phyloP scores from a whole-genome alignment of 2,329 filamentous ascomycete genomes.

The Fulvia fulva region DNA sequence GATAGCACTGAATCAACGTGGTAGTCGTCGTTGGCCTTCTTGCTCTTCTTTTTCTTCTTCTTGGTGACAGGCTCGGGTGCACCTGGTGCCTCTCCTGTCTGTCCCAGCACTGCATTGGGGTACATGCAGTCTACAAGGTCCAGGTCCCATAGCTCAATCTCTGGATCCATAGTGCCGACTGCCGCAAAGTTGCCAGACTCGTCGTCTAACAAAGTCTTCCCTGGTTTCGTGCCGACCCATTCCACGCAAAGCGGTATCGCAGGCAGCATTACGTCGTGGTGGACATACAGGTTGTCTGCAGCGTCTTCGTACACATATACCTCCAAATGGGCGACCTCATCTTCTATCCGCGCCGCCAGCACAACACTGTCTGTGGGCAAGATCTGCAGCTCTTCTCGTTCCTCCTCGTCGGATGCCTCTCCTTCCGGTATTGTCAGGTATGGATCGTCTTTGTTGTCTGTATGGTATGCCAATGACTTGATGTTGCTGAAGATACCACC shows the following conservation, averaged over 20 bases:
- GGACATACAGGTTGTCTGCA: conserved; percentile 94
- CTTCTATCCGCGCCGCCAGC: conserved; percentile 88
- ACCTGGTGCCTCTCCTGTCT: conserved; percentile 38
- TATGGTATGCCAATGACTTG: conserved; percentile 89
- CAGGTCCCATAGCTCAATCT: conserved; percentile 97
- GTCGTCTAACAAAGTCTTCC: conserved; percentile 57
- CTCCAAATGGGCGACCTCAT: conserved; percentile 93
- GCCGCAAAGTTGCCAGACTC: conserved; percentile 85
- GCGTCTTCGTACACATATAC: conserved; percentile 96
- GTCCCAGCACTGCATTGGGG: conserved; percentile 89
- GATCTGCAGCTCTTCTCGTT: conserved; percentile 90
- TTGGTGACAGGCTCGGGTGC: conserved; percentile 50
- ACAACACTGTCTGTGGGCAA: conserved; percentile 89
- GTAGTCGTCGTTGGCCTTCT: conserved; percentile 84
- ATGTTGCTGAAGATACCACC: conserved; percentile 87
- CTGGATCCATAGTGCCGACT: conserved; percentile 93
- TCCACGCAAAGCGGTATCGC: conserved; percentile 93
- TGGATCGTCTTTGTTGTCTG: conserved; percentile 89
- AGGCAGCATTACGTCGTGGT: conserved; percentile 98
- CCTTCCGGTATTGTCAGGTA: conserved; percentile 84
- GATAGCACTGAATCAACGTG: conserved; percentile 93
- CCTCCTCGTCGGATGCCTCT: conserved; percentile 68
- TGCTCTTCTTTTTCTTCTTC: conserved; percentile 87
- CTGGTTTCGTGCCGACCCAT: conserved; percentile 90
- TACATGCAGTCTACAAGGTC: conserved; percentile 98